Evolutionary conservation across 176 grass and related monocot genomes (phyloP), one percentile per base, ranked within the genome.

Genomic region (Carex kokanica): DNA sequence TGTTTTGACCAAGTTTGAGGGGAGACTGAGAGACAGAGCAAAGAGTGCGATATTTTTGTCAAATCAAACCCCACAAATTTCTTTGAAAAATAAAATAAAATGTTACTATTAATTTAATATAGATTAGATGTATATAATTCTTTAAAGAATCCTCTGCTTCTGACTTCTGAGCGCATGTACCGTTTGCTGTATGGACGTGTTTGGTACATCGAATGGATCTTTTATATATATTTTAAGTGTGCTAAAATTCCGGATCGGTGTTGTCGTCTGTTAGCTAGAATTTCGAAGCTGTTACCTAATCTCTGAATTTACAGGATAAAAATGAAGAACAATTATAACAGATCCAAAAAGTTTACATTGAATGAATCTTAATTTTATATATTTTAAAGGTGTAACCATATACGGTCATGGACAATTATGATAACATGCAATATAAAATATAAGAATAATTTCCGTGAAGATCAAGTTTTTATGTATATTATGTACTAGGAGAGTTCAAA

Each of bases 41-140:
- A 73, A 73, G 41, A 15, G 43, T 74, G 43, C 29, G 70, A 73
- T 20, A 73, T 73, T 73, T 73, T 24, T 52, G 70, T 74, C 70
- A 74, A 74, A 74, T 74, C 70, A 74, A 74, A 52, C 12, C 10
- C 34, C 36, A 70, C 66, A 43, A 69, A 69, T 40, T 69, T 41
- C 2, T 41, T 65, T 32, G 2, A 5, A 60, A 6, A 2, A 3
- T 4, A 64, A 31, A 40, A n/a, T n/a, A n/a, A n/a, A n/a, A n/a
- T n/a, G n/a, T n/a, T n/a, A n/a, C n/a, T n/a, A n/a, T n/a, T n/a
- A n/a, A n/a, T n/a, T n/a, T 5, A 0, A 24, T 25, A 62, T 62
- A 62, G 2, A 62, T 24, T 24, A 62, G 2, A 24, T 34, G 14
- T 8, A 67, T 67, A 36, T 36, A n/a, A 31, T 67, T 36, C 14